These are phyloP conservation scores for Diutina pseudorugosa DNA, from an alignment of 1,139 yeast genomes.

Conservation along the genomic window DNA sequence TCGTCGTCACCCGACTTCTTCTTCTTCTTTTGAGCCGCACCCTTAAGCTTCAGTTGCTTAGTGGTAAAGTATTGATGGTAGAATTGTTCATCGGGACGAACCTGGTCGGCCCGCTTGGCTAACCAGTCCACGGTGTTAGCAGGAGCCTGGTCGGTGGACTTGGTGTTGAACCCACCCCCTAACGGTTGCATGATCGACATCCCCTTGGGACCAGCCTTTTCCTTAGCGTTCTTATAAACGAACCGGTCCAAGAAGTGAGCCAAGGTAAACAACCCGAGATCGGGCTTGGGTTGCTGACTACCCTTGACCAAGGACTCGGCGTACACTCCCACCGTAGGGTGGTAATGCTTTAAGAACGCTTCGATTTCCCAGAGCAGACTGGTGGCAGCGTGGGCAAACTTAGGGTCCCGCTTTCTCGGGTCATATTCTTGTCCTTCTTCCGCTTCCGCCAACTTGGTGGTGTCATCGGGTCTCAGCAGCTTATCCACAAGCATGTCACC, in stretches of 20 bases:
- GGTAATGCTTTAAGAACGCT: conserved; percentile 70
- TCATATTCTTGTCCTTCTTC: conserved; percentile 38
- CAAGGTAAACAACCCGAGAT: conserved; percentile 75
- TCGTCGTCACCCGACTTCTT: conserved; percentile 10
- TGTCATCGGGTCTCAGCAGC: conserved; percentile 14
- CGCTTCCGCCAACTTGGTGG: conserved; percentile 5
- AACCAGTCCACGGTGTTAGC: conserved; percentile 82
- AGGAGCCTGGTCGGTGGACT: conserved; percentile 55
- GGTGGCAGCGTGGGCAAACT: conserved; percentile 67
- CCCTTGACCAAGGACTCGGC: conserved; percentile 52
- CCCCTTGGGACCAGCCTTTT: conserved; percentile 61
- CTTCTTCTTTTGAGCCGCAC: conserved; percentile 15
- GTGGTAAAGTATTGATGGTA: conserved; percentile 78
- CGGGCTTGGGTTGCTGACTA: conserved; percentile 54
- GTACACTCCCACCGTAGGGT: conserved; percentile 81
- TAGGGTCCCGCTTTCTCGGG: conserved; percentile 84
- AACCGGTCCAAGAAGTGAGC: conserved; percentile 90
- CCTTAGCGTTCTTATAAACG: conserved; percentile 87
- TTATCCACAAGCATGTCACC: conserved; percentile 19
- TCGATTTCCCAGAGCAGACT: conserved; percentile 81
- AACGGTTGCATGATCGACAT: conserved; percentile 95
- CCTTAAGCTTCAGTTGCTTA: conserved; percentile 37
- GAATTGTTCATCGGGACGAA: conserved; percentile 82
- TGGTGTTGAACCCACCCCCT: conserved; percentile 74
- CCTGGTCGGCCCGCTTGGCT: conserved; percentile 45